Base-by-base conservation (phyloP, 257 asterid genomes). In the Cynanchum wilfordii region DNA sequence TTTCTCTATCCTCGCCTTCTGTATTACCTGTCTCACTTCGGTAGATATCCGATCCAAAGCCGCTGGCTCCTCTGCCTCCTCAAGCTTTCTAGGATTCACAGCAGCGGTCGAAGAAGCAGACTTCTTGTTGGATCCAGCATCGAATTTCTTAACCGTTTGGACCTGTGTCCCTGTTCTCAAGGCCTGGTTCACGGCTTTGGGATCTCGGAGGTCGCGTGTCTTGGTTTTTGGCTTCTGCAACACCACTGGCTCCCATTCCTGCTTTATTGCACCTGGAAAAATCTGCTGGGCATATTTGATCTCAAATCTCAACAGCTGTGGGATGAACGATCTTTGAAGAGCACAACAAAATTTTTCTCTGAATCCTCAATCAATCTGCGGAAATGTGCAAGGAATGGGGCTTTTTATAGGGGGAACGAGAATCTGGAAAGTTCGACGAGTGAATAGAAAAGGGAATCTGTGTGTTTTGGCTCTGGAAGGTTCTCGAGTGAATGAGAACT, bases 221-320 rank as follows among this genome's bases (percentile, higher is more conserved):
- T 80, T 81, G 16, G 70, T 10, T 49, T 76, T 73, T 0, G 75
- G 73, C 76, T 82, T 84, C 29, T 80, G 86, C 15, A 84, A 80
- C 75, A 84, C 86, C 56, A 84, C 79, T 0, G 85, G 82, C 56
- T 84, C 86, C 88, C 88, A 81, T 10, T 84, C 86, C 55, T 81
- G 86, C 60, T 68, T 69, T 24, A 84, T 69, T 5, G 73, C 78
- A 1, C 84, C 82, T 3, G 79, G 54, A 22, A 59, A 9, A 59
- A 9, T 65, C 86, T 77, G 73, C 68, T 78, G 27, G 80, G 83
- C 88, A 84, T 84, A 40, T 67, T 75, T 12, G 56, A 17, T 45
- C 10, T 50, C 55, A n/a, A 58, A 17, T 45, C 10, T 50, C 55
- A n/a, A 58, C 10, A 22, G 2, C 13, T 51, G 6, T 9, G n/a